Evolutionary conservation across 164 flowering plant species (phyloP).

Genomic region (Amborella trichopoda): DNA sequence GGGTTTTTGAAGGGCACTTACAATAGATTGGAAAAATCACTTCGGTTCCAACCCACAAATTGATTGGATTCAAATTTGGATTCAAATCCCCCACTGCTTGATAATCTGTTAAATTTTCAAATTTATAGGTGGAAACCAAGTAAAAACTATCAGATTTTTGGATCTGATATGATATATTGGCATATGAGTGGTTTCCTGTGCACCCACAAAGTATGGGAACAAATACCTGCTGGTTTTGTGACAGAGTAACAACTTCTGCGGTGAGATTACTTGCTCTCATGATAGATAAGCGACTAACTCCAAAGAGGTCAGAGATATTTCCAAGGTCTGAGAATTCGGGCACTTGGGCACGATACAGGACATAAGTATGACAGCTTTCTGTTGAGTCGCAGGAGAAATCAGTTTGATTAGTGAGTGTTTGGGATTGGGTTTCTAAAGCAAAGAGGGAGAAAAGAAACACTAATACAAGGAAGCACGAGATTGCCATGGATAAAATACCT

Average conservation of each 20-base stretch:
- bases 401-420: constrained; percentile 13
- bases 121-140: constrained; percentile 22
- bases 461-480: constrained; percentile 6
- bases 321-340: constrained; percentile 21
- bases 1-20: constrained; percentile 34
- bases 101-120: constrained; percentile 47
- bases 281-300: constrained; percentile 24
- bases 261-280: constrained; percentile 29
- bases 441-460: constrained; percentile 11
- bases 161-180: constrained; percentile 41
- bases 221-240: constrained; percentile 39
- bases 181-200: constrained; percentile 26
- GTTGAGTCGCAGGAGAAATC: constrained; percentile 31
- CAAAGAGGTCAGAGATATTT: constrained; percentile 33
- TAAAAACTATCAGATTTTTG: constrained; percentile 41
- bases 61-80: constrained; percentile 24
- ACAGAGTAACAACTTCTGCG: constrained; percentile 23
- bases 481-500: too few species aligned
- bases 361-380: constrained; percentile 32
- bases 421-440: too few species aligned
- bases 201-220: constrained; percentile 49
- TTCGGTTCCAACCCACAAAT: constrained; percentile 24
- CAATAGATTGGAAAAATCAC: constrained; percentile 50
- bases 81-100: constrained; percentile 33
- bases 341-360: constrained; percentile 31